Conservation (phyloP, 306 rosid genomes). For the Inga oerstediana region DNA sequence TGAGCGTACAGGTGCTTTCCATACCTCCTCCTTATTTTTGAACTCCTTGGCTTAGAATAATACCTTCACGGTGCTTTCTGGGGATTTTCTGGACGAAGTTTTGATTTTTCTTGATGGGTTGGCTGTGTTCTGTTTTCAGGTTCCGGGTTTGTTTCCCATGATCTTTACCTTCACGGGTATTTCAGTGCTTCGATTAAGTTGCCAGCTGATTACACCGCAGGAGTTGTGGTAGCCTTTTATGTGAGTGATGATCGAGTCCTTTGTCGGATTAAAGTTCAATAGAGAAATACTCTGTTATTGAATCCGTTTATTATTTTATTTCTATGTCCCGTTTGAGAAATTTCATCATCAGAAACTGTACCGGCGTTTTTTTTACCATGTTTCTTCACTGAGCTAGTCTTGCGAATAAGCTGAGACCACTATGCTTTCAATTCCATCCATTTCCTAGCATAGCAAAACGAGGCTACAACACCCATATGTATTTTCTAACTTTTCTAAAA, state of each 20-base stretch:
- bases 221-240: constrained; percentile 95
- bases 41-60: not conserved
- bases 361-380: not conserved
- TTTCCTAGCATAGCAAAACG: not conserved
- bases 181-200: constrained; percentile 92
- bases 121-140: constrained; percentile 48
- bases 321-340: not conserved
- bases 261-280: not conserved
- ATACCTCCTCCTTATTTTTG: not conserved
- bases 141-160: constrained; percentile 96
- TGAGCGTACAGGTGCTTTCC: constrained; percentile 69
- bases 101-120: constrained; percentile 2
- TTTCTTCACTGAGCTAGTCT: not conserved
- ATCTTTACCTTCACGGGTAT: constrained; percentile 83
- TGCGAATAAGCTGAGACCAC: not conserved
- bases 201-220: constrained; percentile 95
- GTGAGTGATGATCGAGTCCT: constrained; percentile 56
- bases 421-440: not conserved
- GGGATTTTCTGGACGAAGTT: constrained; percentile 2
- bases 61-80: constrained; percentile 23
- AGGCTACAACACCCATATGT: not conserved
- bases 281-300: not conserved
- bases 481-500: not conserved
- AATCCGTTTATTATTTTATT: not conserved
- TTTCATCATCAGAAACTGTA: not conserved